Base-by-base conservation (phyloP, 75 land plant species). In the Picea sitchensis region DNA sequence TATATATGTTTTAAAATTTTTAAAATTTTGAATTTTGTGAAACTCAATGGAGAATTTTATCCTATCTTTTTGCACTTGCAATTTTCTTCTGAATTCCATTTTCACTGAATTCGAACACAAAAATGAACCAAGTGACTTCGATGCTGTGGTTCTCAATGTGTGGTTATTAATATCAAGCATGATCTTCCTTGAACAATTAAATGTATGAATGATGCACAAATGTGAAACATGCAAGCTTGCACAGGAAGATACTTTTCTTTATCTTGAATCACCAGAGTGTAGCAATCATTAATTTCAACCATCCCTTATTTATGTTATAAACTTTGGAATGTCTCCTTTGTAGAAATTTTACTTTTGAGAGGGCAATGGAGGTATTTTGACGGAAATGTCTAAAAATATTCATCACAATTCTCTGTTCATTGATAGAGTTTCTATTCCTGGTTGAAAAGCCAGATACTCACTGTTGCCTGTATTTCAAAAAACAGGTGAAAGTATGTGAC, bases 401-500 rank as follows among this genome's bases (percentile, higher is more conserved):
- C 61, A 75, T 64, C 11, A 47, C 20, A 21, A 23, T 76, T 57
- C 20, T 57, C 11, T 58, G 20, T 13, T 15, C 3, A 76, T 54
- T 15, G 59, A 15, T 23, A 15, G 61, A 30, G 15, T 41, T 71
- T 36, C 36, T 15, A 9, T 30, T 75, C n/a, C 23, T 21, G 59
- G 3, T 75, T 23, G 31, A 75, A 57, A 75, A 15, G 26, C 34
- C 5, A 77, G 41, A 21, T 77, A n/a, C 68, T 77, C 9, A 8
- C 31, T 69, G 32, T 76, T 81, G 32, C 77, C 58, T 38, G 7
- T 81, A 30, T 81, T 59, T 79, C 34, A 61, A 68, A 44, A 68
- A 80, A 78, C 91, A 95, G 98, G 94, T 95, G 30, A 91, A 91
- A 75, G 94, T 95, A 56, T 95, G 98, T 88, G 98, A 95, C 81